These are phyloP conservation scores for Brassica cretica DNA, from an alignment of 345 rosid genomes.

Conservation along the genomic window DNA sequence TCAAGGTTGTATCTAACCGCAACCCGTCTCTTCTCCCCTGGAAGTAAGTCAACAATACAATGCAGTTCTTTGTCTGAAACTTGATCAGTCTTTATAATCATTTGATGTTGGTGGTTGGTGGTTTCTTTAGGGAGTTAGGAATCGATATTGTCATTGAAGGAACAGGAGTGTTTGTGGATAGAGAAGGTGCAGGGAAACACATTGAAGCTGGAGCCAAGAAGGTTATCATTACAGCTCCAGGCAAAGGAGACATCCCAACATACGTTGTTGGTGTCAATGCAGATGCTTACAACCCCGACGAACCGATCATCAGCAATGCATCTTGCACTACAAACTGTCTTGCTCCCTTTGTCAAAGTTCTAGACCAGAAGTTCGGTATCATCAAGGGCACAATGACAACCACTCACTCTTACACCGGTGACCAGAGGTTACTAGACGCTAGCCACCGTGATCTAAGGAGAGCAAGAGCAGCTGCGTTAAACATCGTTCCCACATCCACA, in stretches of 20 bases:
- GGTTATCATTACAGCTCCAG: conserved; percentile 92
- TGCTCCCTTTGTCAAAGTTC: conserved; percentile 97
- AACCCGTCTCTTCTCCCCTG: conserved; percentile 79
- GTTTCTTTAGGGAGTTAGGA: conserved; percentile 60
- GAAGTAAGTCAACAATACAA: conserved; percentile 66
- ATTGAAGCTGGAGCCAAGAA: conserved; percentile 92
- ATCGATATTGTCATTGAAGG: conserved; percentile 93
- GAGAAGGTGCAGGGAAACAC: conserved; percentile 96
- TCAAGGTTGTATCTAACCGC: conserved; percentile 79
- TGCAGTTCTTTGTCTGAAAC: background rate
- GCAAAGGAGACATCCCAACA: conserved; percentile 96
- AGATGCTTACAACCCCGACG: conserved; percentile 63
- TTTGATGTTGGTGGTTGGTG: background rate
- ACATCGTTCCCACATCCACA: conserved; percentile 93
- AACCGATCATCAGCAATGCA: conserved; percentile 91
- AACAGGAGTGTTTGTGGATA: conserved; percentile 91
- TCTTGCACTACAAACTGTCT: conserved; percentile 99
- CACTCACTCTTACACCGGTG: conserved; percentile 97
- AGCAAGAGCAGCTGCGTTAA: conserved; percentile 73
- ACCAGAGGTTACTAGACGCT: conserved; percentile 89
- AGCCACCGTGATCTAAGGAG: conserved; percentile 65
- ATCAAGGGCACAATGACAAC: conserved; percentile 99
- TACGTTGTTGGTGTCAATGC: conserved; percentile 94
- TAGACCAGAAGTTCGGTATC: conserved; percentile 94
- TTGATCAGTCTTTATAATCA: background rate